Evolutionary conservation across 306 rosid species (phyloP).

Genomic region (Begonia peltatifolia): DNA sequence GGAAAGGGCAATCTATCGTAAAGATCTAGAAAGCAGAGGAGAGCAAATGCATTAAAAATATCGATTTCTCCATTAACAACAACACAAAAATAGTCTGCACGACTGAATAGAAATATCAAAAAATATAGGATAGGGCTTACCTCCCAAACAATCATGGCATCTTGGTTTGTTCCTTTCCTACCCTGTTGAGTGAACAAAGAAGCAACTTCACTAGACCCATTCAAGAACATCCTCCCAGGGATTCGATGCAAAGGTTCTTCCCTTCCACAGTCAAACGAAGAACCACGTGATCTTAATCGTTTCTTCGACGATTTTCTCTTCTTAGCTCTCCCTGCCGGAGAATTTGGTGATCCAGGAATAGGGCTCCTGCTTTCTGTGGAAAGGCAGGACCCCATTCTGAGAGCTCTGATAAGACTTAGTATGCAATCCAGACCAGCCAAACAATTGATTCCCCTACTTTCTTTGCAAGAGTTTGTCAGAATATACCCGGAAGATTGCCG

Average conservation of each 20-base stretch:
- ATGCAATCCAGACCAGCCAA: conserved; percentile 87
- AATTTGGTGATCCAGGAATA: conserved; percentile 39
- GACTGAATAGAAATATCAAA: background rate
- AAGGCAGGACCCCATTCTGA: conserved; percentile 99
- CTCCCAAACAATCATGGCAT: conserved; percentile 99
- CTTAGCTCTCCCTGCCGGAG: conserved; percentile 22
- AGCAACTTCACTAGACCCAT: conserved; percentile 61
- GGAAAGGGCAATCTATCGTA: no score
- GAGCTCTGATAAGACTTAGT: conserved; percentile 72
- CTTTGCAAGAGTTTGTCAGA: conserved; percentile 64
- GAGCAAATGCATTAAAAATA: no score
- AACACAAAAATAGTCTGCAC: background rate
- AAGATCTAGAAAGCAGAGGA: no score
- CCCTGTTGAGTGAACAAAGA: conserved; percentile 93
- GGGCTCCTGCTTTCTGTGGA: conserved; percentile 96
- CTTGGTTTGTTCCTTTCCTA: conserved; percentile 93
- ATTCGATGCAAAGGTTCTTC: conserved; percentile 58
- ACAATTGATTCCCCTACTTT: conserved; percentile 24
- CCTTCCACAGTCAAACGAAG: conserved; percentile 59
- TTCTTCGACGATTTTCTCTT: conserved; percentile 28
- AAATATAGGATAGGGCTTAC: conserved; percentile 23
- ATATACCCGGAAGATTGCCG: background rate
- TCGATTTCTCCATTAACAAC: background rate
- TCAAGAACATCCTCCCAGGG: conserved; percentile 62
- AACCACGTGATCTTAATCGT: conserved; percentile 33